phyloP scores from a whole-genome alignment of 441 rosid species.

The Erodium trifolium region DNA sequence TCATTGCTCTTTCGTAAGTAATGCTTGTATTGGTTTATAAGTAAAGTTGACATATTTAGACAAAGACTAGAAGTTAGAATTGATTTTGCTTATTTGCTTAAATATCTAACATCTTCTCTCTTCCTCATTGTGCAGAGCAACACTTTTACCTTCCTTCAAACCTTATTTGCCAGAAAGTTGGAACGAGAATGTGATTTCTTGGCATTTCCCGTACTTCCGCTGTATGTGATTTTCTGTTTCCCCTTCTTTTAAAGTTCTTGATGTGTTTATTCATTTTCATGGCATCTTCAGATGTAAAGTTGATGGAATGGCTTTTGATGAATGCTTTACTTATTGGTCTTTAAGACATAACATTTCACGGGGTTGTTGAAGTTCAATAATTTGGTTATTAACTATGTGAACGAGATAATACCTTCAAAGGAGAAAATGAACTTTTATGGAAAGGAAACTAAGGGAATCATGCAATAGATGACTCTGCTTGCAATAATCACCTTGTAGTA shows the following conservation, averaged over 20 bases:
- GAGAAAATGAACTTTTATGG: no score
- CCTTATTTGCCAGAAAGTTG: conserved; percentile 61
- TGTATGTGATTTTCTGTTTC: conserved; percentile 40
- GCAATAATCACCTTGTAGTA: no score
- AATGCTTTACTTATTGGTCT: no score
- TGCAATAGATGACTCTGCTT: no score
- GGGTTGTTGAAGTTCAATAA: no score
- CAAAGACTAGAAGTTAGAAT: background rate
- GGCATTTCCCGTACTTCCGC: conserved; percentile 70
- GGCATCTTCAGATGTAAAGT: no score
- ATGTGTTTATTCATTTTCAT: background rate
- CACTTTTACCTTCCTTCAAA: conserved; percentile 67
- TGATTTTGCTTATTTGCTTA: conserved; percentile 1
- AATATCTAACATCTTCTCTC: conserved; percentile 16
- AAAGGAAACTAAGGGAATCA: no score
- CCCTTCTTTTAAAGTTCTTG: conserved; percentile 1
- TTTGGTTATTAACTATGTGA: no score
- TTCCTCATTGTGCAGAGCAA: conserved; percentile 50
- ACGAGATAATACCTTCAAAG: no score
- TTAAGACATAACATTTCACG: no score
- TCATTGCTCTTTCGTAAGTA: conserved; percentile 88
- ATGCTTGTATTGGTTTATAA: conserved; percentile 13
- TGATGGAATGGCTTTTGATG: no score
- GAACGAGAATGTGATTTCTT: conserved; percentile 65
- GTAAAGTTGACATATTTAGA: background rate